Evolutionary conservation across 2,329 filamentous ascomycete species (phyloP).

Genomic region (Coleophoma cylindrospora): DNA sequence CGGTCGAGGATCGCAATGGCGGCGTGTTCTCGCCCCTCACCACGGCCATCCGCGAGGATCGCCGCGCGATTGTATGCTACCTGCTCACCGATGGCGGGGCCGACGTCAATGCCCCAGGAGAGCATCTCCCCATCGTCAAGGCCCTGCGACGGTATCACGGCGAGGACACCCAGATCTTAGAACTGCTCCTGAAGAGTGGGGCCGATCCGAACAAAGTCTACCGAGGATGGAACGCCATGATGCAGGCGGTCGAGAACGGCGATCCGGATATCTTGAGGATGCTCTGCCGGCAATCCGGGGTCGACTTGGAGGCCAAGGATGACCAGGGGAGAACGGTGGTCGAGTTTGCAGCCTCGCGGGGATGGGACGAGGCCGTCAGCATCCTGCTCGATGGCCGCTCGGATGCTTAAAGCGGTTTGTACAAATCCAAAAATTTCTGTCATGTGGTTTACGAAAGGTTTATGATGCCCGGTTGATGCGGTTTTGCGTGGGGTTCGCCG

Average conservation of each 20-base stretch:
- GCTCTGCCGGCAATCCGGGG: conserved; percentile 41
- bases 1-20: conserved; percentile 66
- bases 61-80: conserved; percentile 54
- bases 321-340: conserved; percentile 48
- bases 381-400: conserved; percentile 29
- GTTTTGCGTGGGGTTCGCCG: too few species aligned
- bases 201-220: conserved; percentile 66
- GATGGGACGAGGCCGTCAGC: conserved; percentile 51
- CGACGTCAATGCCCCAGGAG: conserved; percentile 62
- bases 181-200: conserved; percentile 56
- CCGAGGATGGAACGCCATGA: conserved; percentile 60
- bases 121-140: conserved; percentile 68
- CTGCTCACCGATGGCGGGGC: conserved; percentile 57
- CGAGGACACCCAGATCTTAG: conserved; percentile 53
- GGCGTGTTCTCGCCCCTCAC: conserved; percentile 68
- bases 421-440: too few species aligned
- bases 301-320: conserved; percentile 47
- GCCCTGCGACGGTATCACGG: conserved; percentile 54
- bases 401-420: too few species aligned
- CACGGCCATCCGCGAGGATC: conserved; percentile 59
- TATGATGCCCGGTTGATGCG: too few species aligned
- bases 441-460: too few species aligned
- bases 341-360: conserved; percentile 52
- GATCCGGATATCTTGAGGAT: conserved; percentile 48
- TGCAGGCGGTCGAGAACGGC: conserved; percentile 62